Percentiles rank a stretch among this genome's conserved stretches.
These are phyloP conservation scores for Boletus coffeatus DNA, from an alignment of 1,284 basidiomycete genomes.

Conservation along the genomic window DNA sequence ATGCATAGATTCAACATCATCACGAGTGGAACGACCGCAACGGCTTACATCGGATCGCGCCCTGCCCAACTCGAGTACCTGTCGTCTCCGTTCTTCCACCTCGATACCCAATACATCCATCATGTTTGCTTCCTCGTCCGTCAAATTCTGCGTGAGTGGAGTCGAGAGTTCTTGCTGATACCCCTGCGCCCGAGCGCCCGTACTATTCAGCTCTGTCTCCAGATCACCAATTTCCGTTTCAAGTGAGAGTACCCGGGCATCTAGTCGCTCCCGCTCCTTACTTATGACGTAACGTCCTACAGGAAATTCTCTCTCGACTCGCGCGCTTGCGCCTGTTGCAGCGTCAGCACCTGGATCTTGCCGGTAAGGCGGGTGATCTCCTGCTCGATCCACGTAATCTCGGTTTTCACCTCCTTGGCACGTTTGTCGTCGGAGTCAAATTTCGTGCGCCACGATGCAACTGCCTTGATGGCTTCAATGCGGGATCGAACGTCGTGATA, in stretches of 20 bases:
- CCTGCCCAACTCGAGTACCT: conserved; percentile 64
- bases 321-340: conserved; percentile 67
- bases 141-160: conserved; percentile 73
- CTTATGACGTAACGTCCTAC: conserved; percentile 59
- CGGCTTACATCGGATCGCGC: conserved; percentile 65
- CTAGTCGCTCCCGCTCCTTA: conserved; percentile 69
- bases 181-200: conserved; percentile 57
- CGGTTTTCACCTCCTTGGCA: conserved; percentile 69
- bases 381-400: conserved; percentile 76
- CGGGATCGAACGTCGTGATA: conserved; percentile 93
- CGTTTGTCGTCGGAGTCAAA: conserved; percentile 63
- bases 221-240: conserved; percentile 70
- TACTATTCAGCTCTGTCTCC: conserved; percentile 59
- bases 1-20: conserved; percentile 5
- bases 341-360: conserved; percentile 65
- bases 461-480: conserved; percentile 80
- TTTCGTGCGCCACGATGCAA: conserved; percentile 74
- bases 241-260: conserved; percentile 57
- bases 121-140: conserved; percentile 62
- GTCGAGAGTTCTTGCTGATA: conserved; percentile 72
- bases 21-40: background rate
- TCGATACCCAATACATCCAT: conserved; percentile 73
- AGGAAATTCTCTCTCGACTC: conserved; percentile 65
- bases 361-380: conserved; percentile 79
- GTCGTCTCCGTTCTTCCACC: conserved; percentile 70